Base-by-base conservation (phyloP, 2,329 filamentous ascomycete species). In the Acarospora socialis region DNA sequence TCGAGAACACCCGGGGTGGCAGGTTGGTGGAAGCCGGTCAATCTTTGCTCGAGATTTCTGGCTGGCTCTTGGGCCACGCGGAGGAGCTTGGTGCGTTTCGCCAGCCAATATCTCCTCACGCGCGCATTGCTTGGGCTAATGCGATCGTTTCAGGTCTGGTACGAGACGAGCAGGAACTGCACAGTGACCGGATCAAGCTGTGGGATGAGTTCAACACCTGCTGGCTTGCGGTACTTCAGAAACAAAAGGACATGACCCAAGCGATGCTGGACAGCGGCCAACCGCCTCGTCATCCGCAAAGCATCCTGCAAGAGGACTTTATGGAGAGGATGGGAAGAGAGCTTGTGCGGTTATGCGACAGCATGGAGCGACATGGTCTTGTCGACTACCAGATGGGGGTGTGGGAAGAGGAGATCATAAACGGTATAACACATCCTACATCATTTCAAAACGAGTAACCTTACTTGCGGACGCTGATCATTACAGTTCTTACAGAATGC, bases 341-440 rank as follows among this genome's bases (percentile, higher is more conserved):
- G 46, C 57, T 98, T 18, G 69, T 92, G 34, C 70, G 75, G 30
- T 64, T 93, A 30, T 92, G 86, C 51, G 84, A 95, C 51, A 71
- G 71, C 30, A 70, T 95, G 40, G 87, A 95, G 55, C 77, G 79
- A 43, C 77, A 92, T 50, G 90, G 90, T n/a, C 61, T 98, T 28
- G 83, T 98, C 7, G 90, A 98, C 58, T 98, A 95, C 53, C 80
- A 95, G 49, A 92, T 93, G 60, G 90, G 90, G 6, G 81, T 95
- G 16, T 92, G 83, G 72, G 90, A 95, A 56, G 86, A 95, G 51
- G 75, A 81, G 49, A 94, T 95, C 45, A 71, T 90, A 45, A 70
- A 71, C 36, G 68, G 86, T 93, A 18, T 13, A 19, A 10, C 5
- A 12, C 13, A 28, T 15, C 28, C 30, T 10, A 19, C 12, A 26